These are phyloP conservation scores for Populus tomentosa DNA, from an alignment of 441 rosid species.

Conservation along the genomic window DNA sequence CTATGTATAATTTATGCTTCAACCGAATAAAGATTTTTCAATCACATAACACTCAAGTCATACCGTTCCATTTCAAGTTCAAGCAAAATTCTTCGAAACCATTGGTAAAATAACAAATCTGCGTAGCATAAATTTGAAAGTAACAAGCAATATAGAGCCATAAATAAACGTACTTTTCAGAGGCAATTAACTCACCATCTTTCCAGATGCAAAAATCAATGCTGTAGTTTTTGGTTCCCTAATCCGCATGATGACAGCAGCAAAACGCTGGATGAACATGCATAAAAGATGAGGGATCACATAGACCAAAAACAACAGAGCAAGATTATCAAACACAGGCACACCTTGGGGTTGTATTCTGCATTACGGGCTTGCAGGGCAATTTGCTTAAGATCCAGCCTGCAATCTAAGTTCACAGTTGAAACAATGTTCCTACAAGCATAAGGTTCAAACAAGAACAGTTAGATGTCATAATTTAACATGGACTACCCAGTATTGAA, in stretches of 20 bases:
- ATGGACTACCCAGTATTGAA: not conserved
- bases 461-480: not conserved
- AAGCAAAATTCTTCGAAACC: not conserved
- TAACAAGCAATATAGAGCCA: not conserved
- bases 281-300: not conserved
- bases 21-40: not conserved
- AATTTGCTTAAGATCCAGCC: constrained; percentile 88
- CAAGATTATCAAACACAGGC: not conserved
- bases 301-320: not conserved
- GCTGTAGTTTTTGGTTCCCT: constrained; percentile 86
- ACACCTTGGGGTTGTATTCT: constrained; percentile 95
- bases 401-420: constrained; percentile 94
- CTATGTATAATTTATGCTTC: not conserved
- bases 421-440: constrained; percentile 86
- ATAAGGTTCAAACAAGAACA: constrained; percentile 2
- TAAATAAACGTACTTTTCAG: not conserved
- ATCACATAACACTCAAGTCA: not conserved
- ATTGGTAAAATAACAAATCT: not conserved
- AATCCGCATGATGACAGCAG: constrained; percentile 87
- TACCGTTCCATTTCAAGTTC: not conserved
- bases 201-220: constrained; percentile 81
- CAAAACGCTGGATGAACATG: constrained; percentile 61
- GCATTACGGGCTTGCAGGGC: constrained; percentile 98
- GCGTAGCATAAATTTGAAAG: not conserved
- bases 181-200: constrained; percentile 52